Conservation (phyloP, 441 rosid genomes). For the Brassica hybrid region DNA sequence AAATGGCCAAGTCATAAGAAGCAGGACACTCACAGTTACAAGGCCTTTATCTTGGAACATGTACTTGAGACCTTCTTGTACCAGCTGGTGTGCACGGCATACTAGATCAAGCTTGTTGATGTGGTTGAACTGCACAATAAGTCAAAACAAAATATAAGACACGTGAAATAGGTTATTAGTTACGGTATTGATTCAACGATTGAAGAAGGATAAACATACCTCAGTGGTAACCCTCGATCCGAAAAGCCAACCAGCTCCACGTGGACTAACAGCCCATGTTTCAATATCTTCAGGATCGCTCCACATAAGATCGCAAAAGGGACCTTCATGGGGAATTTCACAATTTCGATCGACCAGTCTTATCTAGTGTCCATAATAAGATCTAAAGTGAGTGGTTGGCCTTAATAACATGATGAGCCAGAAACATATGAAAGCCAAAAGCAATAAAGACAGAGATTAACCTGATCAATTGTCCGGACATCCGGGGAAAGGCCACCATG, state of each 20-base stretch:
- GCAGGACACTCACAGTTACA: constrained; percentile 75
- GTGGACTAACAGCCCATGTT: constrained; percentile 99
- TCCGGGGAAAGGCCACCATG: constrained; percentile 99
- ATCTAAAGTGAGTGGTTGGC: constrained; percentile 23
- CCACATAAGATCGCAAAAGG: constrained; percentile 99
- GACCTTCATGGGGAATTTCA: constrained; percentile 98
- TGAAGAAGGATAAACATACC: constrained; percentile 47
- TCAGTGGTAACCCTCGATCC: constrained; percentile 98
- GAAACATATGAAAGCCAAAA: not conserved
- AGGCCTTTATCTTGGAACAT: constrained; percentile 99
- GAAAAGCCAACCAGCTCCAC: constrained; percentile 99
- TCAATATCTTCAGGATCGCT: constrained; percentile 99
- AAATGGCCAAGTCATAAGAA: constrained; percentile 8
- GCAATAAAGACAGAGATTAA: constrained; percentile 27
- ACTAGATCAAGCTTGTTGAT: constrained; percentile 96
- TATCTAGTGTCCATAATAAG: constrained; percentile 57
- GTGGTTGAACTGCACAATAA: constrained; percentile 76
- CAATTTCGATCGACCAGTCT: constrained; percentile 87
- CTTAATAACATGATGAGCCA: constrained; percentile 19
- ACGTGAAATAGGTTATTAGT: not conserved
- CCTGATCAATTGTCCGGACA: constrained; percentile 97
- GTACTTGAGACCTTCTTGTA: constrained; percentile 99
- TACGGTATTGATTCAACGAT: not conserved
- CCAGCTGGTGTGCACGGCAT: constrained; percentile 99
- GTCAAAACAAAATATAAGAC: constrained; percentile 30